These are phyloP conservation scores for Xylaria sp. DNA, from an alignment of 2,329 filamentous ascomycete species.

Conservation along the genomic window DNA sequence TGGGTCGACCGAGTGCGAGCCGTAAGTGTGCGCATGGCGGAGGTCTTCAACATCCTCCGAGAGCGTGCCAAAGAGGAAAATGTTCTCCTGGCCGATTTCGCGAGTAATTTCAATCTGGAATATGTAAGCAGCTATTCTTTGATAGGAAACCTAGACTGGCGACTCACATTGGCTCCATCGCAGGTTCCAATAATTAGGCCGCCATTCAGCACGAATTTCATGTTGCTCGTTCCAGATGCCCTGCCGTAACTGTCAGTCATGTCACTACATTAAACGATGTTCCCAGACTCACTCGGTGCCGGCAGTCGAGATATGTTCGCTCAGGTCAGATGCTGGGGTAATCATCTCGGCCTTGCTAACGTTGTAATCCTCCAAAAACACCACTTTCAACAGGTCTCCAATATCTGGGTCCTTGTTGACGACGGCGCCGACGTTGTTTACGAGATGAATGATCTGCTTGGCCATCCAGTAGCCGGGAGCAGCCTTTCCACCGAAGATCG, in stretches of 20 bases:
- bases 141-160: not conserved
- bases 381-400: constrained; percentile 92
- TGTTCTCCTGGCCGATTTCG: constrained; percentile 94
- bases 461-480: constrained; percentile 99
- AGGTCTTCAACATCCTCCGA: constrained; percentile 96
- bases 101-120: constrained; percentile 88
- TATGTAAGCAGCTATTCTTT: constrained; percentile 16
- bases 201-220: constrained; percentile 99
- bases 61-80: constrained; percentile 97
- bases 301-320: constrained; percentile 97
- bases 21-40: constrained; percentile 86
- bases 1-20: constrained; percentile 74
- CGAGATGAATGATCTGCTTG: constrained; percentile 95
- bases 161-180: constrained; percentile 90
- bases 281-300: constrained; percentile 73
- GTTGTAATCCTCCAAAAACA: constrained; percentile 98
- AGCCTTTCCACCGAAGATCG: constrained; percentile 96
- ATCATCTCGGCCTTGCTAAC: constrained; percentile 99
- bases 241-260: constrained; percentile 37
- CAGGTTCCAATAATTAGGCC: constrained; percentile 97
- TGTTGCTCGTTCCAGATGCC: constrained; percentile 88
- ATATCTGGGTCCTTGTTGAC: constrained; percentile 93
- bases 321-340: constrained; percentile 89
- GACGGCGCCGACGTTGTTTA: constrained; percentile 87
- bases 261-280: not conserved